These are phyloP conservation scores for Acer saccharum DNA, from an alignment of 345 rosid genomes.

Conservation along the genomic window DNA sequence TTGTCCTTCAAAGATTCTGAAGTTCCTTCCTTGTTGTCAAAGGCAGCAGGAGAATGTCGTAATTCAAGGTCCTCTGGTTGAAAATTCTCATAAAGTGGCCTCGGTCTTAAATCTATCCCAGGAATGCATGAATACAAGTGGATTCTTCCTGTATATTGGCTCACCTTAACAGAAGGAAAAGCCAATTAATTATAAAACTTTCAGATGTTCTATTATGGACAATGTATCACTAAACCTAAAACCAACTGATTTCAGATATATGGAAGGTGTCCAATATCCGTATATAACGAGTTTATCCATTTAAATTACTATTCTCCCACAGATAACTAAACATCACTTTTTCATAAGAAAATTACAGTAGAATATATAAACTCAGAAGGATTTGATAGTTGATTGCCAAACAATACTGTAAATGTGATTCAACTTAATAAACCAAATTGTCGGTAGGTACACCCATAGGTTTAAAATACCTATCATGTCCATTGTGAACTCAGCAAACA, in stretches of 20 bases:
- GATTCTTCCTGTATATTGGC: conserved; percentile 87
- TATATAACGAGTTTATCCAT: background rate
- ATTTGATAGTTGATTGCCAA: background rate
- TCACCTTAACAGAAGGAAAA: conserved; percentile 58
- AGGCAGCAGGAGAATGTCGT: conserved; percentile 23
- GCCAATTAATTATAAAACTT: conserved; percentile 10
- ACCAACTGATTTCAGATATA: background rate
- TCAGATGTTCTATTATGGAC: background rate
- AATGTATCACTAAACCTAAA: background rate
- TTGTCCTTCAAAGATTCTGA: conserved; percentile 35
- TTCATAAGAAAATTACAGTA: background rate
- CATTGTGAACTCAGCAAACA: background rate
- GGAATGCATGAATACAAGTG: conserved; percentile 78
- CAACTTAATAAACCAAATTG: background rate
- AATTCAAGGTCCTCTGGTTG: conserved; percentile 78
- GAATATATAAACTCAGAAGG: background rate
- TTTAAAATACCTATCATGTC: background rate
- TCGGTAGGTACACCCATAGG: background rate
- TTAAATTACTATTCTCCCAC: background rate
- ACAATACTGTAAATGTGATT: background rate
- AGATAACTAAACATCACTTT: background rate
- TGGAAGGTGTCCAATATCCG: background rate
- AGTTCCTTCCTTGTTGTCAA: conserved; percentile 35
- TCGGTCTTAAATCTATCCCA: conserved; percentile 76
- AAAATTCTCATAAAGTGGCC: conserved; percentile 74